A percentile compares a stretch with the other conserved stretches of the same genome.
These are phyloP conservation scores for Cladosporium austrohemisphaericum DNA, from an alignment of 2,329 filamentous ascomycete species.

Conservation along the genomic window DNA sequence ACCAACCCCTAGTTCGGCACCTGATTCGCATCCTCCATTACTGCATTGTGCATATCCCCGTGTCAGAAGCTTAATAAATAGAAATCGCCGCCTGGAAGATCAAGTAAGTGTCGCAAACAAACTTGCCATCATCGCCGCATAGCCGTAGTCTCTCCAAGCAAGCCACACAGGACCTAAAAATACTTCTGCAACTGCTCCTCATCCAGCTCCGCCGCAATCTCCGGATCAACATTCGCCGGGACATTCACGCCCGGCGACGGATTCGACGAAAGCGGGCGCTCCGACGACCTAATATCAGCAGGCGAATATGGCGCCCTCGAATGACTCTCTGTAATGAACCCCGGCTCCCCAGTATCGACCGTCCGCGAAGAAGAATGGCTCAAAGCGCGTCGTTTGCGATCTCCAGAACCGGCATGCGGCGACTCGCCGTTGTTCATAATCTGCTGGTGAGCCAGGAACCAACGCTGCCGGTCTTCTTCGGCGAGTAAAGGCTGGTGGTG, in stretches of 20 bases:
- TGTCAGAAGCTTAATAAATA: too few species aligned
- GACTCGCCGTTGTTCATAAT: constrained; percentile 9
- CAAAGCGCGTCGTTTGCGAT: constrained; percentile 4
- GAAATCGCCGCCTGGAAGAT: too few species aligned
- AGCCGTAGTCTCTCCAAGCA: not conserved
- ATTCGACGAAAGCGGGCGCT: constrained; percentile 11
- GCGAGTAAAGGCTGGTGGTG: constrained; percentile 14
- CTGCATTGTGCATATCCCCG: too few species aligned
- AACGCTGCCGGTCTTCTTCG: constrained; percentile 10
- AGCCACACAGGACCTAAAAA: not conserved
- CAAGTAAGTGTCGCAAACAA: too few species aligned
- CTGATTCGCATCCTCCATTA: too few species aligned
- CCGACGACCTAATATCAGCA: not conserved
- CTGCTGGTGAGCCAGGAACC: constrained; percentile 14
- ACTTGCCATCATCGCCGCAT: too few species aligned
- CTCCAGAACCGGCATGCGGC: not conserved
- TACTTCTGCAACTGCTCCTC: constrained; percentile 13
- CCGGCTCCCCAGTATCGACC: constrained; percentile 11
- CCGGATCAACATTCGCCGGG: constrained; percentile 11
- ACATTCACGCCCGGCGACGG: constrained; percentile 10
- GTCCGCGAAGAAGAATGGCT: constrained; percentile 14
- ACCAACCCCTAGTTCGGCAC: too few species aligned
- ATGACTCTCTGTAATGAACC: not conserved
- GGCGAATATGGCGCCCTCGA: constrained; percentile 4
- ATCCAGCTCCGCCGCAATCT: constrained; percentile 13